These are phyloP conservation scores for Oehlia diaphana DNA, from an alignment of 192 early-diverging fungal species.

Conservation along the genomic window DNA sequence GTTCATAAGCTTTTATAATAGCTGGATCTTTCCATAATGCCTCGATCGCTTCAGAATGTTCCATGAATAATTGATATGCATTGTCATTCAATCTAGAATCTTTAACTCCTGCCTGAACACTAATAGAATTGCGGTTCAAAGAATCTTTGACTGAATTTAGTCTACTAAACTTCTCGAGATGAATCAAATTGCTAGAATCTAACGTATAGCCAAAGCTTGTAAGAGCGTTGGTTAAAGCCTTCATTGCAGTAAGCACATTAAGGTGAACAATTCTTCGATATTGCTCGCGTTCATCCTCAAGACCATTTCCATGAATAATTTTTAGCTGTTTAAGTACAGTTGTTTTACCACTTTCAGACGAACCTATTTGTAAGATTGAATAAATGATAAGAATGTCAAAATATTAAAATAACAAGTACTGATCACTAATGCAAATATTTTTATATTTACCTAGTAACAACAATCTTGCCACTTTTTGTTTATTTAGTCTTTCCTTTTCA, in stretches of 20 bases:
- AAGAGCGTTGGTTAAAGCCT: constrained; percentile 36
- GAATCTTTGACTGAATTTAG: constrained; percentile 28
- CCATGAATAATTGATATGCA: constrained; percentile 38
- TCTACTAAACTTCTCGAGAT: constrained; percentile 34
- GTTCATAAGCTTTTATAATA: constrained; percentile 36
- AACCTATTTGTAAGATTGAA: constrained; percentile 38
- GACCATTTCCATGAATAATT: constrained; percentile 40
- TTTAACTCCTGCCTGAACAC: constrained; percentile 29
- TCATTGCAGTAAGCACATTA: constrained; percentile 48
- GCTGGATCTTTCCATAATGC: constrained; percentile 46
- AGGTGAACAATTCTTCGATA: constrained; percentile 43
- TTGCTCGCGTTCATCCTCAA: constrained; percentile 40
- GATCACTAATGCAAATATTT: not conserved
- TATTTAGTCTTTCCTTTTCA: constrained; percentile 41
- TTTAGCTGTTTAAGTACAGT: constrained; percentile 50
- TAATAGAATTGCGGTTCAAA: constrained; percentile 42
- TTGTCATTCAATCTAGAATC: constrained; percentile 40
- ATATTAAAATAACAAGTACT: not conserved
- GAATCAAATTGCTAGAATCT: constrained; percentile 34
- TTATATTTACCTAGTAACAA: constrained; percentile 41
- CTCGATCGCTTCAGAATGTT: constrained; percentile 42
- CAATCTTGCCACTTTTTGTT: constrained; percentile 41
- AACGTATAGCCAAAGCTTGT: constrained; percentile 33
- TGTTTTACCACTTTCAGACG: constrained; percentile 66
- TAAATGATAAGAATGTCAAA: not conserved